These are phyloP conservation scores for Neofusicoccum sp. DNA, from an alignment of 2,329 filamentous ascomycete genomes.

Conservation along the genomic window DNA sequence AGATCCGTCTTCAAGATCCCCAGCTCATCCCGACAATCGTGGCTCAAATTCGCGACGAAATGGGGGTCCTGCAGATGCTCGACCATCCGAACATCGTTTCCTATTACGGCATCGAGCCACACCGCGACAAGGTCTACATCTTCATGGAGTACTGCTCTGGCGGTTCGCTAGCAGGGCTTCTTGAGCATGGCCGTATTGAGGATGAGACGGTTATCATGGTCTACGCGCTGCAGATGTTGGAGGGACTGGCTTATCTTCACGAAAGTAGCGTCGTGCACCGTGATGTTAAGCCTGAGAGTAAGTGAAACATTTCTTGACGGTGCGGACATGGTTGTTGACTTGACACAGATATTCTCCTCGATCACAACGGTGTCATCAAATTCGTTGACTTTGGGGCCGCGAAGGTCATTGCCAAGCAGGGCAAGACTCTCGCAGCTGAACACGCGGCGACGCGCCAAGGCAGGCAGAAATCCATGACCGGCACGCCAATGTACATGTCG, in stretches of 20 bases:
- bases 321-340: conserved; percentile 26
- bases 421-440: conserved; percentile 76
- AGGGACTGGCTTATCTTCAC: conserved; percentile 91
- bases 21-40: conserved; percentile 94
- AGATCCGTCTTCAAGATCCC: conserved; percentile 95
- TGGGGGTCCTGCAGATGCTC: conserved; percentile 92
- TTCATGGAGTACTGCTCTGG: conserved; percentile 99
- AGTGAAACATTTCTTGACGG: conserved; percentile 42
- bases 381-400: conserved; percentile 98
- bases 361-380: conserved; percentile 98
- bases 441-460: conserved; percentile 54
- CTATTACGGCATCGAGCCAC: conserved; percentile 97
- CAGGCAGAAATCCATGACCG: conserved; percentile 86
- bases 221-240: conserved; percentile 89
- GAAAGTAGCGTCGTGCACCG: conserved; percentile 90
- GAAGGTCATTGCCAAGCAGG: conserved; percentile 93
- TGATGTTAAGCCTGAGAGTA: conserved; percentile 96
- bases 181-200: conserved; percentile 96
- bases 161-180: conserved; percentile 82
- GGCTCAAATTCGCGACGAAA: conserved; percentile 92
- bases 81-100: conserved; percentile 98
- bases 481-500: conserved; percentile 99
- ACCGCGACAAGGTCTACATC: conserved; percentile 98
- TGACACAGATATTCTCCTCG: conserved; percentile 79
- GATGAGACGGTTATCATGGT: conserved; percentile 98